Base-by-base conservation (phyloP, 768 basidiomycete species). In the Trichaptum fuscoviolaceum region DNA sequence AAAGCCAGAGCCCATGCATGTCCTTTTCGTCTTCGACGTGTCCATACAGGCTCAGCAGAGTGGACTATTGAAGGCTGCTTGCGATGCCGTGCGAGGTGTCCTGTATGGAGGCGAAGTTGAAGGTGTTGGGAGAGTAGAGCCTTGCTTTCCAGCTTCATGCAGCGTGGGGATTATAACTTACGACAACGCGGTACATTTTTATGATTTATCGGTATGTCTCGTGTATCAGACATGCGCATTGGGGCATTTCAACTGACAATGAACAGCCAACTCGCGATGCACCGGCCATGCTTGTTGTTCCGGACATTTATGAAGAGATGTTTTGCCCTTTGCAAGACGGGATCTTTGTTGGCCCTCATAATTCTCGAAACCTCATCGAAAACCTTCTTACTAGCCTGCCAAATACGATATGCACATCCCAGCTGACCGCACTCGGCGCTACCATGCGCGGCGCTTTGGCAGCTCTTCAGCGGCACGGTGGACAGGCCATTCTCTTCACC, bases 11-110 rank as follows among this genome's bases (percentile, higher is more conserved):
- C 85, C 92, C 0, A 80, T 98, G 75, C 83, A 87, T 62, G 89
- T 87, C 71, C 77, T 99, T n/a, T 96, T 99, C 70, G 89, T 87
- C 0, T 81, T 99, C 64, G 97, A 99, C 70, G 88, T 96, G 36
- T 91, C 91, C 9, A 76, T 78, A 66, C 87, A 87, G 17, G 83
- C 93, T 10, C 80, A 88, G 0, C 78, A 79, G 57, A 85, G 87
- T 1, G 95, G 94, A 0, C 85, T 95, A 67, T 77, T 96, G 35
- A 77, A 77, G 58, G 80, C 87, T 24, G 85, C 88, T 5, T 95
- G 93, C 73, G 76, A 80, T 18, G 80, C 83, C 2, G 78, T 99
- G 25, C 78, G 83, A 42, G 82, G 82, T 17, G 76, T 88, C 42
- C 75, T 98, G 1, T 96, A 87, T 70, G 92, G 90, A 18, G 79